These are phyloP conservation scores for Cyamopsis tetragonoloba DNA, from an alignment of 306 rosid genomes.

Conservation along the genomic window DNA sequence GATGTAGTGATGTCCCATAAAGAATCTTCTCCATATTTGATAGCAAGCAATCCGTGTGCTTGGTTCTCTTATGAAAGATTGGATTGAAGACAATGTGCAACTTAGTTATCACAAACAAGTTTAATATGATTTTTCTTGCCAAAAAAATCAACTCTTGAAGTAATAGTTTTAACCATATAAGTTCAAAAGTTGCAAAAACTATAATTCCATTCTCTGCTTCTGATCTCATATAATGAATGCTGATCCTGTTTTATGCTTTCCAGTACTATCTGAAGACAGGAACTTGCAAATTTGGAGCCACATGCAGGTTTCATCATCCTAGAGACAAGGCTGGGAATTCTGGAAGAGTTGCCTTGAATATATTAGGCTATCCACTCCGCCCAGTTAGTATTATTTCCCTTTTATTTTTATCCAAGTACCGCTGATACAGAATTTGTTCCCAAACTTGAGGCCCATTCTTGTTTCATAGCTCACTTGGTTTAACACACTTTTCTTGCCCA, in stretches of 20 bases:
- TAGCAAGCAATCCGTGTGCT: background rate
- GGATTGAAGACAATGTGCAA: background rate
- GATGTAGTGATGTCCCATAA: background rate
- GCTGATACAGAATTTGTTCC: background rate
- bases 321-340: conserved; percentile 93
- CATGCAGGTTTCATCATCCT: conserved; percentile 98
- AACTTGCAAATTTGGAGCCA: conserved; percentile 98
- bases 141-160: background rate
- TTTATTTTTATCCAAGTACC: conserved; percentile 16
- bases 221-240: background rate
- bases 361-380: conserved; percentile 93
- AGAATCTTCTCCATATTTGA: background rate
- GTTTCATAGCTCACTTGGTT: conserved; percentile 16
- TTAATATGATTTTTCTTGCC: background rate
- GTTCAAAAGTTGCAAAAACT: conserved; percentile 1
- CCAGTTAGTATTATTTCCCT: conserved; percentile 57
- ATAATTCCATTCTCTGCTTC: background rate
- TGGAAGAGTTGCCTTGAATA: conserved; percentile 90
- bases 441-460: conserved; percentile 23
- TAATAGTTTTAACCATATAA: background rate
- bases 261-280: conserved; percentile 96
- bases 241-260: conserved; percentile 32
- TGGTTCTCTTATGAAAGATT: background rate
- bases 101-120: background rate
- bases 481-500: background rate